Evolutionary conservation across 192 early-diverging fungal genomes (phyloP), one percentile per base, ranked within the genome.

Genomic region (Entomortierella parvispora): DNA sequence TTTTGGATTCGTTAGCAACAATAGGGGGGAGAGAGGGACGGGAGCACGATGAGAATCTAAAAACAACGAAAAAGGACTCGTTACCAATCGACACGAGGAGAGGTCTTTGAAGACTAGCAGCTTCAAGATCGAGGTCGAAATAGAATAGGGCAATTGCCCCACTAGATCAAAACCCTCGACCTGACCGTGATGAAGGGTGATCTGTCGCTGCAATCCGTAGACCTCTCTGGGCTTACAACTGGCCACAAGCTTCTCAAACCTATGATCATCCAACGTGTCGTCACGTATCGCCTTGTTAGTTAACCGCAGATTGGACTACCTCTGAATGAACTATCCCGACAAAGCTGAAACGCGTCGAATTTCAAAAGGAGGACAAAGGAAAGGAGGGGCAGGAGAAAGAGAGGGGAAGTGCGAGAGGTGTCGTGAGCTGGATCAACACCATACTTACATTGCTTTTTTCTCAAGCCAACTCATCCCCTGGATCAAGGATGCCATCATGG

Each of bases 401-500:
- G 23, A 9, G 9, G 47, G n/a, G n/a, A n/a, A n/a, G n/a, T n/a
- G n/a, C n/a, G n/a, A n/a, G n/a, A n/a, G n/a, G n/a, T n/a, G 10
- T 14, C 23, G 20, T 22, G 40, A 58, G 18, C 1, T 18, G 23
- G 10, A 1, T 8, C 2, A n/a, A n/a, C n/a, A n/a, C n/a, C n/a
- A n/a, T n/a, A 52, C 72, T 76, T 60, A 76, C 72, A 76, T 25
- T 4, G 46, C 28, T 29, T 76, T 76, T 59, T 68, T 76, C n/a
- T 76, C 50, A 12, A 43, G 32, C 65, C 58, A 76, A 3, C 9
- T 32, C 65, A 76, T 76, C 52, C 37, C 51, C 15, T 55, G 44
- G n/a, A 76, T 68, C 26, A 76, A 32, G 12, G 58, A 23, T 22
- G 65, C 58, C 22, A 76, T 11, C 4, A 40, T 33, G 12, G 29